Base-by-base conservation (phyloP, 306 rosid genomes). In the Corylus avellana region DNA sequence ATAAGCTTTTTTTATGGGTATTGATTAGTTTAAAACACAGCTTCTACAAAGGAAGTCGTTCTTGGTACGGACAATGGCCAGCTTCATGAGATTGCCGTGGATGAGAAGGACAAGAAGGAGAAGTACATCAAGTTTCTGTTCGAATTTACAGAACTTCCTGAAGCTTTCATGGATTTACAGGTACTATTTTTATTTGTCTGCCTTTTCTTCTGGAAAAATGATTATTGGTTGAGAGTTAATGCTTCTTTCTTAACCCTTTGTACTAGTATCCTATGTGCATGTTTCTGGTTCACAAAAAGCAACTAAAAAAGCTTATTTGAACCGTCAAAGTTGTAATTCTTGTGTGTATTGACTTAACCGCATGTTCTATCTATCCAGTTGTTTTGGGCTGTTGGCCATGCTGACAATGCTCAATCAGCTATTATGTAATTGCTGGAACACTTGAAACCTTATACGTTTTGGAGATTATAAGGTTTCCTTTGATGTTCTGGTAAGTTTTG, bases 91-190 rank as follows among this genome's bases (percentile, higher is more conserved):
- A 82, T 95, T 73, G 77, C 88, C 25, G 98, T 95, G 80, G 98
- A 95, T 20, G 98, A 95, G 88, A 95, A 90, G 90, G 98, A 95
- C 81, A 92, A 92, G 88, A 92, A 82, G 91, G 98, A 95, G 91
- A 95, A 95, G 84, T 89, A 92, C 80, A 78, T 95, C 10, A 91
- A 91, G 78, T 86, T 88, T 87, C 89, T 91, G 68, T 91, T 86
- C 59, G 92, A 95, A 64, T 81, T 95, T 76, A 16, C 70, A 10
- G 98, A 92, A 80, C 92, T 92, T 80, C 90, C 96, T 2, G 95
- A 91, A 86, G 94, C 97, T 80, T 88, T 92, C 81, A 94, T 87
- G 97, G 93, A 87, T 75, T 89, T 92, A 83, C 97, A 92, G 89
- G 98, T 91, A 76, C 70, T 18, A 37, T 72, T 57, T 79, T 77